Evolutionary conservation across 225 moss, liverwort and hornwort genomes (phyloP).

Genomic region (Thuidium tamariscinum): DNA sequence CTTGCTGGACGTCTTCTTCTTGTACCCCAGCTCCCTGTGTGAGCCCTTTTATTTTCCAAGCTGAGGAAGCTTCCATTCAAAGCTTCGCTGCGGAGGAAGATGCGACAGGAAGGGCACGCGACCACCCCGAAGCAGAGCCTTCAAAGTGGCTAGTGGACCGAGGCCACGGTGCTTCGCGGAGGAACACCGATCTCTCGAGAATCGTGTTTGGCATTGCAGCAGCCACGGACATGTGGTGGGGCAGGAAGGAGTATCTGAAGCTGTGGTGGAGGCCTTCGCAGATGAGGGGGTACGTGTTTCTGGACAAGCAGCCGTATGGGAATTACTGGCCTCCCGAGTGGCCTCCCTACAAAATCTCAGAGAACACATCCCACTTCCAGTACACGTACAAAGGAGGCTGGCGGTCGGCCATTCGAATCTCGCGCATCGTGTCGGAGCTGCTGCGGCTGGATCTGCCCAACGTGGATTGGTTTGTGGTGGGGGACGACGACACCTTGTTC

Average conservation of each 20-base stretch:
- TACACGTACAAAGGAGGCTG: conserved; percentile 41
- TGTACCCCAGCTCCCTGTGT: conserved; percentile 1
- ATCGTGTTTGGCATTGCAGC: conserved; percentile 46
- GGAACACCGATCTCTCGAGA: conserved; percentile 30
- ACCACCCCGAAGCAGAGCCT: background rate
- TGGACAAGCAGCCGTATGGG: conserved; percentile 30
- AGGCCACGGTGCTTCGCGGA: background rate
- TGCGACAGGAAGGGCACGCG: background rate
- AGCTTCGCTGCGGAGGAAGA: background rate
- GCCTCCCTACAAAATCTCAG: conserved; percentile 28
- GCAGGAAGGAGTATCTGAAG: conserved; percentile 37
- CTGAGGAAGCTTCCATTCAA: background rate
- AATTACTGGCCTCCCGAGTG: conserved; percentile 29
- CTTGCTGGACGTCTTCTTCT: conserved; percentile 18
- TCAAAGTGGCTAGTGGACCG: background rate
- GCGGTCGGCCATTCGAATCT: conserved; percentile 43
- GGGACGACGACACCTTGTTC: conserved; percentile 44
- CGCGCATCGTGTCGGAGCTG: conserved; percentile 35
- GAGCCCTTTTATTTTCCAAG: background rate
- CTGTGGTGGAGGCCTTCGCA: conserved; percentile 32
- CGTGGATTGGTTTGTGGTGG: conserved; percentile 47
- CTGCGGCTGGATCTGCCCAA: conserved; percentile 1
- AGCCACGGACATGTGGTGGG: conserved; percentile 45
- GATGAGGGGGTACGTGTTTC: conserved; percentile 36
- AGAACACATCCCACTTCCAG: conserved; percentile 35